phyloP scores from a whole-genome alignment of 768 basidiomycete genomes.

The Inosperma sp. region DNA sequence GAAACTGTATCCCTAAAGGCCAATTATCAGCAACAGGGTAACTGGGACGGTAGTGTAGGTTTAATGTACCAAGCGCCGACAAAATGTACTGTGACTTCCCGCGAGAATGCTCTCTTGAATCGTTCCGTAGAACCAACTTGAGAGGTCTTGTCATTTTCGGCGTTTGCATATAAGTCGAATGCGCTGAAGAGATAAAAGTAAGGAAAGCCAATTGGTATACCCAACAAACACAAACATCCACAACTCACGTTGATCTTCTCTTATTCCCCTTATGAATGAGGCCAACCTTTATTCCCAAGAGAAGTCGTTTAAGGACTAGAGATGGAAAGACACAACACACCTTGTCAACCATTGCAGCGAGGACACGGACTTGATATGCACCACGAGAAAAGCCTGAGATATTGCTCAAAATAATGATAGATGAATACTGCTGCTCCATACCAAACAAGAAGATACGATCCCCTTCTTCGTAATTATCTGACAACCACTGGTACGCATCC shows the following conservation, averaged over 20 bases:
- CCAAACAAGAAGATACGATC: conserved; percentile 26
- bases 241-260: conserved; percentile 8
- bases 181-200: too few species aligned
- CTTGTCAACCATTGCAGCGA: conserved; percentile 42
- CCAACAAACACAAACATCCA: background rate
- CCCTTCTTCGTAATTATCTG: conserved; percentile 21
- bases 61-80: conserved; percentile 37
- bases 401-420: background rate
- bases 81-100: conserved; percentile 37
- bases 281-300: conserved; percentile 34
- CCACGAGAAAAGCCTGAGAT: conserved; percentile 42
- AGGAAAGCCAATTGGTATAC: background rate
- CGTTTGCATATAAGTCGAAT: conserved; percentile 8
- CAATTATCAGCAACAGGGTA: background rate
- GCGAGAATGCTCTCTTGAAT: conserved; percentile 36
- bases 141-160: background rate
- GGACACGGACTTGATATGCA: conserved; percentile 40
- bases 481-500: conserved; percentile 24
- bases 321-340: conserved; percentile 19
- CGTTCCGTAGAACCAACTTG: conserved; percentile 7
- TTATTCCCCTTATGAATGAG: conserved; percentile 34
- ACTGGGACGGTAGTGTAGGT: background rate
- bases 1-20: conserved; percentile 33
- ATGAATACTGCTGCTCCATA: background rate
- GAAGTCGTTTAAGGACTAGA: background rate